Base-by-base conservation (phyloP, 2,329 filamentous ascomycete species). In the Lachnum nothofagi region DNA sequence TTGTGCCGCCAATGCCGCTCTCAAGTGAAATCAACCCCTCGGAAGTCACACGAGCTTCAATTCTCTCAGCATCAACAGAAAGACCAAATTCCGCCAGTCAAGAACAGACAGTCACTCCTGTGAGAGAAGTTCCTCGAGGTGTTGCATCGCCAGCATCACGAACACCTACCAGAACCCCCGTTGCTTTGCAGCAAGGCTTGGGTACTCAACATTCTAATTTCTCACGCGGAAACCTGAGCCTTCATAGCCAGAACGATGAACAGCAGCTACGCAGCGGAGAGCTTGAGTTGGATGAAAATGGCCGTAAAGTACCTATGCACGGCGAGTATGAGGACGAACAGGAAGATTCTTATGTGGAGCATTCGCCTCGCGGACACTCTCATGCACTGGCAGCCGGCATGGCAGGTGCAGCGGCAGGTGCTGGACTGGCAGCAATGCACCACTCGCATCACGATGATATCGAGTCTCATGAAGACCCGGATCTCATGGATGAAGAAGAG, bases 1-100 rank as follows among this genome's bases (percentile, higher is more conserved):
- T 87, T 10, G 67, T 70, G 4, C 85, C 90, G 5, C 88, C 88
- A 5, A 89, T 96, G 85, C 91, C 91, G 2, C 76, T 95, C 54
- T 85, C 86, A 67, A 95, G 91, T 67, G 88, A 89, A 48, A 80
- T 95, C 49, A 86, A 88, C 56, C 81, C 86, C 35, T 95, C 91
- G 0, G 91, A 96, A 44, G 69, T 96, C 47, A 97, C 91, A 0
- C 79, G 91, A 59, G 86, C 86, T 14, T 96, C 91, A 0, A 88
- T 97, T 46, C 70, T 93, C 16, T 93, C 91, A 4, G 86, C 88
- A 24, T 83, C 86, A 23, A 88, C 87, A 0, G 88, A 88, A 55
- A 74, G 82, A 44, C 85, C 87, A 14, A 76, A 78, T 40, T 88
- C 86, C 16, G 81, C 83, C 19, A 84, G 76, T 61, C 82, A 78